Percentiles rank a stretch among this genome's conserved stretches.
Conservation (phyloP, 2,329 filamentous ascomycete species). For the Metarhizium robertsii region DNA sequence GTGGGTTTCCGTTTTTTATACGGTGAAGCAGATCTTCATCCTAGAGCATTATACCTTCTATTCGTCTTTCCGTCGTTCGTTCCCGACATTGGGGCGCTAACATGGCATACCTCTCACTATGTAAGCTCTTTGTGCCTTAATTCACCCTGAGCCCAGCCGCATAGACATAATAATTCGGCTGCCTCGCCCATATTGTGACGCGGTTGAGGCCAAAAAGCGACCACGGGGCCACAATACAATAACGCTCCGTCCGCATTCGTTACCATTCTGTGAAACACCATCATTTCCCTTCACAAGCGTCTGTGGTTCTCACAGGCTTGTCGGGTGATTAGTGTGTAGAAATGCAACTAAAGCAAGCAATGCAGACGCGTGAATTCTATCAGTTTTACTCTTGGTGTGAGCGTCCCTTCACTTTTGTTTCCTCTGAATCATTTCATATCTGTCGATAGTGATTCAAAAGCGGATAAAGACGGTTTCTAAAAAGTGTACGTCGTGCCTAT, state of each 20-base stretch:
- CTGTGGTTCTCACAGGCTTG: not conserved
- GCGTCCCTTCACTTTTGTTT: not conserved
- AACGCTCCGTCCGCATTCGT: not conserved
- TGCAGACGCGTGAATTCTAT: not conserved
- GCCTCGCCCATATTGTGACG: not conserved
- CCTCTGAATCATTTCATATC: too few relatives aligned
- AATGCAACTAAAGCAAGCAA: not conserved
- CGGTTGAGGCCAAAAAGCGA: not conserved
- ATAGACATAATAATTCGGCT: not conserved
- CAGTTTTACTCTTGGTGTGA: not conserved
- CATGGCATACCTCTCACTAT: too few relatives aligned
- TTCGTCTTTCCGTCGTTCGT: too few relatives aligned
- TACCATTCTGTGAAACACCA: not conserved
- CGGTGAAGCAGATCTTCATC: too few relatives aligned
- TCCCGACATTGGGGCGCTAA: too few relatives aligned
- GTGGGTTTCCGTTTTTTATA: too few relatives aligned
- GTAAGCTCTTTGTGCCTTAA: too few relatives aligned
- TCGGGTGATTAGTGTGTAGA: not conserved
- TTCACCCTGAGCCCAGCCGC: not conserved
- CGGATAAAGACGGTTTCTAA: too few relatives aligned
- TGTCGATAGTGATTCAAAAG: too few relatives aligned
- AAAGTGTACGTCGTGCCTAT: too few relatives aligned
- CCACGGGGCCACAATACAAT: not conserved
- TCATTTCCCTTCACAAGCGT: not conserved
- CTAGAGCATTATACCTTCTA: too few relatives aligned